Base-by-base conservation (phyloP, 2,329 filamentous ascomycete species). In the Periconia digitata region DNA sequence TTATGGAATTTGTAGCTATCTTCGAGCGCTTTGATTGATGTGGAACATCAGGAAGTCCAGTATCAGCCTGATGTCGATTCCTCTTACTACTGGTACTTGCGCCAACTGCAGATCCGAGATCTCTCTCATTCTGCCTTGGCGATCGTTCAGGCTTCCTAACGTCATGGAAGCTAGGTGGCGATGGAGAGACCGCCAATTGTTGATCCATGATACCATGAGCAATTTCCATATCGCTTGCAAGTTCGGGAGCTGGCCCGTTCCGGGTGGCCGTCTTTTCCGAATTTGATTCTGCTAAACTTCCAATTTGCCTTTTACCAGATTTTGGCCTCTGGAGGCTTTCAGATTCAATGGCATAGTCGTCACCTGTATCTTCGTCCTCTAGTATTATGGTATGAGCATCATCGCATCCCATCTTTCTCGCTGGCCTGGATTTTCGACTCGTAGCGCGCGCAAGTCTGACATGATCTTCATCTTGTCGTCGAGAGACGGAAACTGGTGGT, bases 171-270 rank as follows among this genome's bases (percentile, higher is more conserved):
- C 37, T 44, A 18, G 47, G 41, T 8, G 60, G 50, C 7, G 47
- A 54, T 8, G 59, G 53, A 10, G 46, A 29, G 4, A 64, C 43
- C 2, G 58, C 22, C 4, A 71, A 44, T 34, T 58, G 58, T 39
- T 66, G 58, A 46, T 70, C 64, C 58, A 70, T 57, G 22, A 65
- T 35, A 3, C 64, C 58, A 51, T 64, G 58, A 3, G 64, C 43
- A 5, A 60, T 16, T 38, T 63, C 59, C 47, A 62, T 62, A 29
- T 67, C 61, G 29, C 38, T 42, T 18, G 27, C 5, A 32, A 15
- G 12, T 32, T 32, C 27, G n/a, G 27, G n/a, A n/a, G 29, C 38
- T 42, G 15, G 27, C 5, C 12, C 10, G 12, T 32, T 32, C 27
- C 12, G 27, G n/a, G 4, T 10, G 12, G 27, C 8, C 5, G 27